Evolutionary conservation across 176 grass and related monocot species (phyloP), one percentile per base, ranked within the genome.

Genomic region (Rhynchospora pubera): DNA sequence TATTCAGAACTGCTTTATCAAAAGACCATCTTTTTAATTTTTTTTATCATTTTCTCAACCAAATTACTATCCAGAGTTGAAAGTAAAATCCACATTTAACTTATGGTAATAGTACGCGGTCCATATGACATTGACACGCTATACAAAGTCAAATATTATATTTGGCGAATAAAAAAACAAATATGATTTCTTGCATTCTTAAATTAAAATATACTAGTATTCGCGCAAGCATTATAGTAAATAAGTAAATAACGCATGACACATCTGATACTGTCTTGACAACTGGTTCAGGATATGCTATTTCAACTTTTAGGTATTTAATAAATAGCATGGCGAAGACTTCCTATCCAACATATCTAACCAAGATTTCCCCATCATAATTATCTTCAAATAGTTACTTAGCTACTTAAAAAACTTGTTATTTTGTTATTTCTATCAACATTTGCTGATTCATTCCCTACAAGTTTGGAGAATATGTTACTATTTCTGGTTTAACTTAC

Each of bases 271-370:
- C 32, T 65, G 2, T 65, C 62, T 13, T 5, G 23, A 30, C 26
- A 68, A 42, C 18, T 43, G 15, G 15, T 39, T 6, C 65, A 68
- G 39, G 43, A 68, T 39, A 42, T 68, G 28, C 39, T 39, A 68
- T 58, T 15, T 68, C 5, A 18, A 43, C 7, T 16, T 67, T 5
- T n/a, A 2, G 8, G 5, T 65, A 19, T 67, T 43, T 67, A 43
- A 66, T 66, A 26, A n/a, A 67, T 16, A 39, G 14, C 13, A 42
- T 67, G 64, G 28, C 39, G 64, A 67, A 7, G 6, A 12, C 65
- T 67, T 67, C 65, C 65, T 43, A 43, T 67, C 65, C 32, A 15
- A 67, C 65, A 67, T 43, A 67, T 67, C 65, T 67, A 71, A 72
- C 68, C 68, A 22, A 72, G 68, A 72, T 72, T 72, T 43, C 46